Conservation (phyloP, 148 eudicot species). For the Rhododendron mucronatum region DNA sequence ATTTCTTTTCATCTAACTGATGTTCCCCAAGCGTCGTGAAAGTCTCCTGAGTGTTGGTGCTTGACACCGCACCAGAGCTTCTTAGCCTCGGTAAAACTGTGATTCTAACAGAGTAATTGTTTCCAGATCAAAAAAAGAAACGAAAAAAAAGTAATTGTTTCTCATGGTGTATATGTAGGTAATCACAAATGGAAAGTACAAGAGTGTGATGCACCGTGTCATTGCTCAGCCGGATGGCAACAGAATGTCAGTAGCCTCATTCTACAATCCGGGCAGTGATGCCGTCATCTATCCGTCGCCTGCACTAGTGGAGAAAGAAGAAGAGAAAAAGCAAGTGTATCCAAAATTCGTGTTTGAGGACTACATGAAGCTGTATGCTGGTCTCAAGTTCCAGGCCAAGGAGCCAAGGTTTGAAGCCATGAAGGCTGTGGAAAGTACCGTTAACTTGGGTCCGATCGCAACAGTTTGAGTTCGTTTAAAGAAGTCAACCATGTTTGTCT, state of each 20-base stretch:
- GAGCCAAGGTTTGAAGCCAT: constrained; percentile 89
- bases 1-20: background rate
- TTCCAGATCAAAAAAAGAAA: too few species aligned
- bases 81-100: background rate
- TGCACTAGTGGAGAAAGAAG: constrained; percentile 45
- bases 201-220: constrained; percentile 91
- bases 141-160: background rate
- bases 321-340: constrained; percentile 32
- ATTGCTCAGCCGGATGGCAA: constrained; percentile 71
- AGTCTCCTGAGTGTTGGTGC: background rate
- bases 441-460: constrained; percentile 47
- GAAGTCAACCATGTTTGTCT: background rate
- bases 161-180: constrained; percentile 35
- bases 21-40: background rate
- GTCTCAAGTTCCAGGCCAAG: constrained; percentile 81
- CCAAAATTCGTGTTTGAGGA: constrained; percentile 89
- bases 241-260: constrained; percentile 93
- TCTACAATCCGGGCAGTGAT: constrained; percentile 95
- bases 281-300: constrained; percentile 88
- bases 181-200: constrained; percentile 87
- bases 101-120: background rate
- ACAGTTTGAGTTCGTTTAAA: constrained; percentile 29
- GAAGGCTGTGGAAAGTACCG: constrained; percentile 45
- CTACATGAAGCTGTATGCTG: constrained; percentile 87
- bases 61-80: background rate